Conservation (phyloP, 2,329 filamentous ascomycete genomes). For the Daldinia sp. region DNA sequence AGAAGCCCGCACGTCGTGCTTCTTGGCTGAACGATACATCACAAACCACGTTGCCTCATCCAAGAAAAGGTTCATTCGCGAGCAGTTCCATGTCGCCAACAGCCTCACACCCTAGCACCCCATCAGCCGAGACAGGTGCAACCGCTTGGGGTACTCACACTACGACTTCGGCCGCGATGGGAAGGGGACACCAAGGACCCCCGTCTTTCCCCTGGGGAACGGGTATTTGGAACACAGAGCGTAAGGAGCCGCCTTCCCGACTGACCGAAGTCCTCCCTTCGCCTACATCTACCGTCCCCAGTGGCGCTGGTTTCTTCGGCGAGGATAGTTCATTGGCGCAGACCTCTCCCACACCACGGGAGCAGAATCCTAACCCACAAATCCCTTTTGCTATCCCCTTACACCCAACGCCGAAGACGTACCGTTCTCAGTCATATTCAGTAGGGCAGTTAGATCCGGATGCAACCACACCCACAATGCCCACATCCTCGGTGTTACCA, state of each 20-base stretch:
- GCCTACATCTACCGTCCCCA: constrained; percentile 68
- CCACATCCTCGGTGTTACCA: constrained; percentile 57
- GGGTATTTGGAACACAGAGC: constrained; percentile 83
- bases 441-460: constrained; percentile 88
- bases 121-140: constrained; percentile 69
- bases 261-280: constrained; percentile 79
- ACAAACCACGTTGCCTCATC: constrained; percentile 64
- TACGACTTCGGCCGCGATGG: constrained; percentile 56
- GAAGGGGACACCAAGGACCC: constrained; percentile 56
- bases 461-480: constrained; percentile 52
- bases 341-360: constrained; percentile 60
- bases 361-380: constrained; percentile 65
- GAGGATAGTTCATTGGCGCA: constrained; percentile 56
- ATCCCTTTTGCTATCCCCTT: constrained; percentile 89
- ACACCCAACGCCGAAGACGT: constrained; percentile 89
- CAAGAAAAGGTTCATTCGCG: constrained; percentile 79
- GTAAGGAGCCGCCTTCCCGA: constrained; percentile 79
- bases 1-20: constrained; percentile 73
- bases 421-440: constrained; percentile 95
- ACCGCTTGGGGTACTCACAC: constrained; percentile 65
- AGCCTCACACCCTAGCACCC: constrained; percentile 81
- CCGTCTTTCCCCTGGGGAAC: constrained; percentile 75
- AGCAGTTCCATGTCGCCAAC: constrained; percentile 80
- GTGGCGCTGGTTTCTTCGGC: constrained; percentile 56
- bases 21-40: constrained; percentile 89